Evolutionary conservation across 352 stramenopile genomes (phyloP), one percentile per base, ranked within the genome.

Genomic region (Pythium aquatile): DNA sequence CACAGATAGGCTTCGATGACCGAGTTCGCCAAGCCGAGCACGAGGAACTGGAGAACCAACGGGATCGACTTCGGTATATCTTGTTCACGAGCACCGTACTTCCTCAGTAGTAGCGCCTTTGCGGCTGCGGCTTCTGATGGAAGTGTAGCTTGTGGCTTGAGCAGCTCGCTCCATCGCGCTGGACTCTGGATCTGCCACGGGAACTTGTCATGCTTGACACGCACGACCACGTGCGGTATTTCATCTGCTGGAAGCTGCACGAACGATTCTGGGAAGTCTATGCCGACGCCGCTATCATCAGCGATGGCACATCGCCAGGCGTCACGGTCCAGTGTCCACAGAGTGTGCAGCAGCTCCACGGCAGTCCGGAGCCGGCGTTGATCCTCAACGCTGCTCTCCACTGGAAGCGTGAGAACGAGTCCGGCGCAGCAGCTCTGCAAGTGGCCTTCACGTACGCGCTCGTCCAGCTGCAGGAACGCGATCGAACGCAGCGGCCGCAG

Each of bases 151-250:
- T 29, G 1, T 5, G 54, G 32, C 20, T 52, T 7, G n/a, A 68
- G 33, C n/a, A 68, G 61, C 47, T 42, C 37, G 16, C 17, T 26
- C 61, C 61, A 68, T 6, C 61, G 61, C 33, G 32, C 26, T 4
- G 26, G 7, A 30, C 57, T 46, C 26, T 47, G 39, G 16, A 68
- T 7, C 26, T 68, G 61, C 44, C 44, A 51, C 11, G 55, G 32
- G 46, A 63, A 68, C 47, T 68, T 68, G 61, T 68, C 61, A 51
- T 63, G 47, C 46, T 68, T 60, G 33, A 68, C 17, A 37, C 54
- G 58, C 30, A 63, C 26, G 17, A 64, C 63, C 14, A 69, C 35
- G 17, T 35, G 35, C 10, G 59, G 53, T 11, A 42, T 28, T 14
- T 58, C 30, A 4, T 39, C 11, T 3, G 20, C 2, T 1, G 46